Conservation (phyloP, 23 red algal genomes). For the Gracilaria caudata region DNA sequence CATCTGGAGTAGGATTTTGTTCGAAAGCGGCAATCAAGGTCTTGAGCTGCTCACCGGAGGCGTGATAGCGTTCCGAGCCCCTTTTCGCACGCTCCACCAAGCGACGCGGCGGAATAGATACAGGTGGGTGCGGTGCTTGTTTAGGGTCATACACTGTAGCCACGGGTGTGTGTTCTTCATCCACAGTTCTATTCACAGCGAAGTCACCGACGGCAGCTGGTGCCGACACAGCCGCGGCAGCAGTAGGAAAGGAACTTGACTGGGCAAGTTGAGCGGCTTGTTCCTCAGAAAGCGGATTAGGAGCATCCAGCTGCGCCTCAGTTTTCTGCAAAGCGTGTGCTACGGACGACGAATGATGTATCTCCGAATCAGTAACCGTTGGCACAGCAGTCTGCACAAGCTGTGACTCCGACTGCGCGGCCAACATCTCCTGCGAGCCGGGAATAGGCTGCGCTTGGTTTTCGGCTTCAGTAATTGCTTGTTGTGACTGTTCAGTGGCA, state of each 20-base stretch:
- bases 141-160: slow-evolving; percentile 1
- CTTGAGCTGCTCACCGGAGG: slow-evolving; percentile 56
- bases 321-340: slow-evolving; percentile 1
- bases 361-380: neutral
- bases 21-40: slow-evolving; percentile 52
- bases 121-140: neutral
- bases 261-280: slow-evolving; percentile 12
- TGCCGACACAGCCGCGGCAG: neutral
- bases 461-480: neutral
- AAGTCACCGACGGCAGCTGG: neutral
- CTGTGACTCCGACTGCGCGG: neutral
- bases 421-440: neutral
- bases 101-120: neutral
- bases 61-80: slow-evolving; percentile 66
- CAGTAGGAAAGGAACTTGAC: neutral
- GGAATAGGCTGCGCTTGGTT: neutral
- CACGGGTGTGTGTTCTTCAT: neutral
- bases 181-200: neutral
- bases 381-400: neutral
- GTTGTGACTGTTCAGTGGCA: neutral
- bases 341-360: neutral
- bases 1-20: slow-evolving; percentile 57
- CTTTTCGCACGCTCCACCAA: neutral
- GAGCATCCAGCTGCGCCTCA: slow-evolving; percentile 7
- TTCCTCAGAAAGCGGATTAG: neutral